Evolutionary conservation across 345 rosid species (phyloP), one percentile per base, ranked within the genome.

Genomic region (Gossypium australe): DNA sequence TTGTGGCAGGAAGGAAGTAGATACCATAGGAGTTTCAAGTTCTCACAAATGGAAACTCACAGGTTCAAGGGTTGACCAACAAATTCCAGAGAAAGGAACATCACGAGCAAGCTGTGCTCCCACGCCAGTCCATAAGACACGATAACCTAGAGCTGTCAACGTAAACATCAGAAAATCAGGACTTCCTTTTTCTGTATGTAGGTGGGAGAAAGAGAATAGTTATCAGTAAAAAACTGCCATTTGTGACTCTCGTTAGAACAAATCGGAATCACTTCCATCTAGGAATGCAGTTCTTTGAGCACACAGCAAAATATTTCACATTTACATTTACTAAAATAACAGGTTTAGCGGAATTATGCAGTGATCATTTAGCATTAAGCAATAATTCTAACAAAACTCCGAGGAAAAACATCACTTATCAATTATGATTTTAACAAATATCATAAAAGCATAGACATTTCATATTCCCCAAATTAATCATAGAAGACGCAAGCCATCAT

Each of bases 101-200:
- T 95, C 99, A 71, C 98, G 96, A 70, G 96, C 94, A 81, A 95
- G 94, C 80, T 95, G 98, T 2, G 99, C 95, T 77, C 99, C 98
- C 88, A 93, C 87, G 80, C 98, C 99, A 14, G 96, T 88, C 97
- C 96, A 95, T 18, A 95, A 84, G 25, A 84, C 52, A 2, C 96
- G 87, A 62, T 91, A 93, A 20, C 91, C 87, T 85, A 83, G 89
- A 72, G 83, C 99, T 95, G 91, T 65, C 20, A 67, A 61, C 13
- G 12, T 17, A 41, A 67, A 79, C 58, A 58, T 70, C 9, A 64
- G 69, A 20, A 79, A 69, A 64, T 68, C 74, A 66, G 41, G 41
- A 34, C 41, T 34, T 34, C 41, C 41, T 34, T 34, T 34, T 34
- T 34, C 41, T 34, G 41, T 34, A 34, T 20, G 20, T 57, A 41